Conservation (phyloP, 2,329 filamentous ascomycete species). For the Alternaria sp. region DNA sequence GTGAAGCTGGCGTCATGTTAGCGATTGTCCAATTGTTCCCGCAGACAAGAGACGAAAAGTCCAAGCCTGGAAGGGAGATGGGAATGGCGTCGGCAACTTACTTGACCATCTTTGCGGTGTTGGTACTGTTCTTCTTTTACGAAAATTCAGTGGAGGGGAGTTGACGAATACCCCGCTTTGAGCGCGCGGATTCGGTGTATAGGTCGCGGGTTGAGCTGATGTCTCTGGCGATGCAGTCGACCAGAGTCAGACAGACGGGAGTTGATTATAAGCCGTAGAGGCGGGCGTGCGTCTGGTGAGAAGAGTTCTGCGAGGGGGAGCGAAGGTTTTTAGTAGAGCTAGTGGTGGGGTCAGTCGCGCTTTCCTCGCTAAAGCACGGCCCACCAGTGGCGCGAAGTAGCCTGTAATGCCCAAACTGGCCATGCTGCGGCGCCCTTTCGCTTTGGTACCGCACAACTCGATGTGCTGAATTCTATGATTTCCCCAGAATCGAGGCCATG, state of each 20-base stretch:
- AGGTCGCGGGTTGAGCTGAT: conserved; percentile 28
- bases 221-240: conserved; percentile 43
- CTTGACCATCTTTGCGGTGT: conserved; percentile 99
- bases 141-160: conserved; percentile 45
- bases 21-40: conserved; percentile 32
- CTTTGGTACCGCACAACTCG: not conserved
- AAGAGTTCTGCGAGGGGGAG: conserved; percentile 20
- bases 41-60: not conserved
- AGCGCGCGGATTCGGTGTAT: conserved; percentile 29
- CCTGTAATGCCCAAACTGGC: conserved; percentile 10
- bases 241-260: conserved; percentile 39
- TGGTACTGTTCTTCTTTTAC: conserved; percentile 48
- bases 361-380: conserved; percentile 22
- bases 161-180: conserved; percentile 47
- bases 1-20: conserved; percentile 82
- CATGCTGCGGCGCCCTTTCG: conserved; percentile 19
- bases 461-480: not conserved
- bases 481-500: not conserved
- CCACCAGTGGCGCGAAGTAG: conserved; percentile 22
- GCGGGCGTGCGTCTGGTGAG: conserved; percentile 26
- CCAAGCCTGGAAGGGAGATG: not conserved
- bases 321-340: conserved; percentile 23
- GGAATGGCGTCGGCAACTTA: conserved; percentile 64
- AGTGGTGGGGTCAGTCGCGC: conserved; percentile 24
- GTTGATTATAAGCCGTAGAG: conserved; percentile 29